Evolutionary conservation across 371 early-diverging fungal species (phyloP), one percentile per base, ranked within the genome.

Genomic region (Mucor plumbeus): DNA sequence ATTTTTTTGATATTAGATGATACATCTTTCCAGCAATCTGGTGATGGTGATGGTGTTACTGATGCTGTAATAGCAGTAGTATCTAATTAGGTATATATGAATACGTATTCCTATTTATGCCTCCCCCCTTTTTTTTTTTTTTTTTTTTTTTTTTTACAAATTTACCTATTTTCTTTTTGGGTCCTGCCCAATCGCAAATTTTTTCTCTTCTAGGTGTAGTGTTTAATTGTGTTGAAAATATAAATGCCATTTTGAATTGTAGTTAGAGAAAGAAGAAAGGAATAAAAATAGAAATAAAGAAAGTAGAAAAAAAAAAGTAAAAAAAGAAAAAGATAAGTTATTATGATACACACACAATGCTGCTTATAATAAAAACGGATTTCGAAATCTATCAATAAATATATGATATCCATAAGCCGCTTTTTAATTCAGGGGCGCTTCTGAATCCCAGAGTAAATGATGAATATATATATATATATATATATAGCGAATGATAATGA

Each of bases 1-100:
- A 91, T 91, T 63, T 85, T 83, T 67, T 81, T 78, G 36, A 91
- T 85, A 65, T 88, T 90, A 21, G 78, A 72, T 60, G 88, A 84
- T 33, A 91, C 89, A 65, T 91, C 88, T 69, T 80, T 76, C 90
- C 90, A 91, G 19, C 61, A 59, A 41, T 62, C 68, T 3, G 53
- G 31, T 31, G 31, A 53, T 53, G 14, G 6, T 65, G 53, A 0
- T 13, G 53, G 5, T 53, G 14, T 5, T 13, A 31, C 31, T 21
- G 50, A 50, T 4, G 31, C 4, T 41, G 43, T 15, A 15, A 5
- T 31, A 3, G 53, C 26, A 5, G 53, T 31, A 31, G 53, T 53
- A 53, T 53, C 53, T 53, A 11, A 13, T 26, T 53, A 1, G 13
- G 26, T 9, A 53, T 7, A 13, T 13, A 21, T 53, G 14, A 53